A percentile compares a stretch with the other conserved stretches of the same genome.
These are phyloP conservation scores for Mucor mucedo DNA, from an alignment of 371 early-diverging fungal species.

Conservation along the genomic window DNA sequence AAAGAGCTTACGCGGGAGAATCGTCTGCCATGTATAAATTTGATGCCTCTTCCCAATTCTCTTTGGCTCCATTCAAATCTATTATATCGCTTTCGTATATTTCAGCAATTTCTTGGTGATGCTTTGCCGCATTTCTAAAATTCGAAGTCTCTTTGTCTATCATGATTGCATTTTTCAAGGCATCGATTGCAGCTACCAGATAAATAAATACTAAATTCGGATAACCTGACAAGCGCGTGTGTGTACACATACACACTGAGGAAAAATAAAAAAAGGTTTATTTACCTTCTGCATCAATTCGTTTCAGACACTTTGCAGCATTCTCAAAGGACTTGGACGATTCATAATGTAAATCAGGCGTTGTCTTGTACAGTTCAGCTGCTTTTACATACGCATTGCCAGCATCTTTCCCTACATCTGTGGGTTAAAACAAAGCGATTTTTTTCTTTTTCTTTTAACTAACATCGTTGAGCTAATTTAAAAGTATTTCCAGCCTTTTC, in stretches of 20 bases:
- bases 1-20: constrained; percentile 73
- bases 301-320: constrained; percentile 89
- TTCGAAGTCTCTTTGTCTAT: constrained; percentile 84
- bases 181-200: constrained; percentile 72
- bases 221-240: neutral
- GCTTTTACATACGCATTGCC: constrained; percentile 89
- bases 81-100: constrained; percentile 89
- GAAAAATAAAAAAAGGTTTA: neutral
- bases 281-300: constrained; percentile 79
- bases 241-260: neutral
- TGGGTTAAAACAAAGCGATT: neutral
- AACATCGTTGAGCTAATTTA: constrained; percentile 88
- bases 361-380: constrained; percentile 67
- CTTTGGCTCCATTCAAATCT: constrained; percentile 82
- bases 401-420: constrained; percentile 81
- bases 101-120: constrained; percentile 93
- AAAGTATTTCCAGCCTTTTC: constrained; percentile 88
- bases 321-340: constrained; percentile 83
- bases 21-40: constrained; percentile 93
- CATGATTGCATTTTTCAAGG: constrained; percentile 74
- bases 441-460: neutral
- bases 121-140: constrained; percentile 90
- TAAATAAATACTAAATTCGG: neutral
- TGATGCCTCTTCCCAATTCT: constrained; percentile 88
- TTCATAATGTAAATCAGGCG: constrained; percentile 78